These are phyloP conservation scores for Vigna radiata DNA, from an alignment of 306 rosid species.

Conservation along the genomic window DNA sequence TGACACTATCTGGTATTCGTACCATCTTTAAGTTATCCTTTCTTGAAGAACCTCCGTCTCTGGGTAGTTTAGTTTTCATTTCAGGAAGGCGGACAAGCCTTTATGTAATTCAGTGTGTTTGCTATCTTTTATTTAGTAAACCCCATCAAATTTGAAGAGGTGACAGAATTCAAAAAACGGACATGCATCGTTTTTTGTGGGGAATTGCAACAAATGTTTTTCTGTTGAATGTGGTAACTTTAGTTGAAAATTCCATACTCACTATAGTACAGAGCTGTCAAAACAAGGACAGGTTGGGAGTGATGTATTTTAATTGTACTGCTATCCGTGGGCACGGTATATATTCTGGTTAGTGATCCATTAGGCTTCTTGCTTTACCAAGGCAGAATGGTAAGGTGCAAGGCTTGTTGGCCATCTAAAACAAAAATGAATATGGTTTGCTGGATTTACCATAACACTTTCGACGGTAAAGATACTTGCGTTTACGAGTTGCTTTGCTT, in stretches of 20 bases:
- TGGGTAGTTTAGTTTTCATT: not conserved
- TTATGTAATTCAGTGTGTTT: not conserved
- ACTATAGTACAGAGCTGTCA: not conserved
- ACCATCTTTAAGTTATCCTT: not conserved
- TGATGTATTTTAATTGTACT: not conserved
- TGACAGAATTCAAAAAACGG: not conserved
- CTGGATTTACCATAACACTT: not conserved
- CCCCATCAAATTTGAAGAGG: not conserved
- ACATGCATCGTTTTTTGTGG: not conserved
- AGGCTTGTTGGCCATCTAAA: not conserved
- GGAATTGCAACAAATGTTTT: not conserved
- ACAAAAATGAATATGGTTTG: not conserved
- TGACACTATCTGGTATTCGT: conserved; percentile 1
- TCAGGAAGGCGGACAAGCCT: not conserved
- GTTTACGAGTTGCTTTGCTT: not conserved
- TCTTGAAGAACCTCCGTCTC: not conserved
- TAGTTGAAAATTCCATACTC: not conserved
- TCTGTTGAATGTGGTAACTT: conserved; percentile 1
- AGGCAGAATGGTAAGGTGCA: not conserved
- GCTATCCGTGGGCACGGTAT: not conserved
- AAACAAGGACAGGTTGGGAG: not conserved
- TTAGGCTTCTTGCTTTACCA: not conserved
- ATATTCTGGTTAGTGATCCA: not conserved
- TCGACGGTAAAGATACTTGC: not conserved
- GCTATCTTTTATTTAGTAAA: not conserved